Conservation (phyloP, 2,329 filamentous ascomycete species). For the Xylaria sp. region DNA sequence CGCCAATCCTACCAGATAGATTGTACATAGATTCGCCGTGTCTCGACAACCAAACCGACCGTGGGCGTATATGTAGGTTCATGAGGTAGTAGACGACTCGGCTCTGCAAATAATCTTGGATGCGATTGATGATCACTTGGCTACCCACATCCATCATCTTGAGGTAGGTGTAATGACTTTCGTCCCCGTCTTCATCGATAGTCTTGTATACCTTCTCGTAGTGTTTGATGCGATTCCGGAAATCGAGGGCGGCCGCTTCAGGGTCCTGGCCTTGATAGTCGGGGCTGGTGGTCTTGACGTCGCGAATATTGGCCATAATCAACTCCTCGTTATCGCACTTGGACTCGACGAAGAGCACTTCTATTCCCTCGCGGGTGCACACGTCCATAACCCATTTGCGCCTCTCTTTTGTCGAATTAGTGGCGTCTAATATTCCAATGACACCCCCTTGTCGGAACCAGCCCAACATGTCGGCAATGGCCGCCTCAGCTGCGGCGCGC, state of each 20-base stretch:
- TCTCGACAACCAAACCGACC: constrained; percentile 95
- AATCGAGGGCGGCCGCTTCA: constrained; percentile 89
- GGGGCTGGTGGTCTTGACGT: constrained; percentile 96
- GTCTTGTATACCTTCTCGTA: constrained; percentile 98
- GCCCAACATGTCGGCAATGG: constrained; percentile 90
- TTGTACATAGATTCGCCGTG: constrained; percentile 97
- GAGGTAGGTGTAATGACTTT: constrained; percentile 90
- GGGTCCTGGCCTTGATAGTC: constrained; percentile 96
- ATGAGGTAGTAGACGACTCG: constrained; percentile 98
- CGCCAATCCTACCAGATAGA: constrained; percentile 88
- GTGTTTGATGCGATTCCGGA: constrained; percentile 92
- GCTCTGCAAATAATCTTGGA: constrained; percentile 96
- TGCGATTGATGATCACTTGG: constrained; percentile 97
- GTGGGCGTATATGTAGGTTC: constrained; percentile 96
- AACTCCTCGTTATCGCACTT: constrained; percentile 96
- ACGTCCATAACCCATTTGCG: constrained; percentile 90
- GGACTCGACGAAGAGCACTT: constrained; percentile 95
- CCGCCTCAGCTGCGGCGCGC: constrained; percentile 88
- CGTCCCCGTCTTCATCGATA: constrained; percentile 82
- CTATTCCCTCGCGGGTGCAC: constrained; percentile 79
- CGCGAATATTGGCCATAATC: constrained; percentile 98
- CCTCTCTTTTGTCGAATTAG: constrained; percentile 91
- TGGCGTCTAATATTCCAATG: constrained; percentile 95
- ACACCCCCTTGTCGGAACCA: constrained; percentile 88
- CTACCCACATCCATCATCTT: constrained; percentile 97